Percentiles rank a stretch among this genome's conserved stretches.
phyloP scores from a whole-genome alignment of 2,329 filamentous ascomycete genomes.

The Monosporascus sp. region DNA sequence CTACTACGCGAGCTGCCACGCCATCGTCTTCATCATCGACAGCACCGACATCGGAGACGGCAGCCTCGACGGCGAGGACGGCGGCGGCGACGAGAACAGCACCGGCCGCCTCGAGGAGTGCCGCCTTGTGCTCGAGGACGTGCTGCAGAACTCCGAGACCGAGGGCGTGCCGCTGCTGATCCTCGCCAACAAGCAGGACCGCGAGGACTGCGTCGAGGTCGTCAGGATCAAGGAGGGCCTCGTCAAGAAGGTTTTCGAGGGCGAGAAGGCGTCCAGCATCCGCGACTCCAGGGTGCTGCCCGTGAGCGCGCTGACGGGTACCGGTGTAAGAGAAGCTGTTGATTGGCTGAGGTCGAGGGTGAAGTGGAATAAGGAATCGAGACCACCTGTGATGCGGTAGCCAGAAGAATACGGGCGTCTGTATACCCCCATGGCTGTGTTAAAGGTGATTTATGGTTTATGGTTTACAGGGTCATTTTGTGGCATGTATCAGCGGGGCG shows the following conservation, averaged over 20 bases:
- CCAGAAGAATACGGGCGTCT: conserved; percentile 2
- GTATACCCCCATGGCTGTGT: conserved; percentile 1
- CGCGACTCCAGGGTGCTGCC: conserved; percentile 88
- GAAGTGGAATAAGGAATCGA: conserved; percentile 91
- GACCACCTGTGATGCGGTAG: conserved; percentile 87
- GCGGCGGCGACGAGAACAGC: conserved; percentile 32
- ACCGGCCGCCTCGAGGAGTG: conserved; percentile 80
- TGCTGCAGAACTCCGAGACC: conserved; percentile 80
- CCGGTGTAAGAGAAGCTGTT: conserved; percentile 89
- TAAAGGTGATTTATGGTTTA: conserved; percentile 9
- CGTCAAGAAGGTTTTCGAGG: conserved; percentile 92
- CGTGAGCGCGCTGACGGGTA: conserved; percentile 81
- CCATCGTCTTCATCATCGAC: conserved; percentile 97
- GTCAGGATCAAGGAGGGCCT: conserved; percentile 95
- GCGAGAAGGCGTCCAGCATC: conserved; percentile 79
- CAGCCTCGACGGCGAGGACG: conserved; percentile 42
- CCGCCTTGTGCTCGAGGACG: conserved; percentile 79
- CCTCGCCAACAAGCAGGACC: conserved; percentile 94
- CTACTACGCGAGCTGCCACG: conserved; percentile 91
- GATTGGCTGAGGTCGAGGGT: conserved; percentile 92
- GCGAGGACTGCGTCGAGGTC: conserved; percentile 96
- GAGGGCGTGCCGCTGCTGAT: conserved; percentile 89
- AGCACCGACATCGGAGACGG: conserved; percentile 89
- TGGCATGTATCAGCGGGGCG: not conserved
- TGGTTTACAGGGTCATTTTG: not conserved